A percentile compares a stretch with the other conserved stretches of the same genome.
Conservation (phyloP, 2,329 filamentous ascomycete species). For the Penicillium sp. region DNA sequence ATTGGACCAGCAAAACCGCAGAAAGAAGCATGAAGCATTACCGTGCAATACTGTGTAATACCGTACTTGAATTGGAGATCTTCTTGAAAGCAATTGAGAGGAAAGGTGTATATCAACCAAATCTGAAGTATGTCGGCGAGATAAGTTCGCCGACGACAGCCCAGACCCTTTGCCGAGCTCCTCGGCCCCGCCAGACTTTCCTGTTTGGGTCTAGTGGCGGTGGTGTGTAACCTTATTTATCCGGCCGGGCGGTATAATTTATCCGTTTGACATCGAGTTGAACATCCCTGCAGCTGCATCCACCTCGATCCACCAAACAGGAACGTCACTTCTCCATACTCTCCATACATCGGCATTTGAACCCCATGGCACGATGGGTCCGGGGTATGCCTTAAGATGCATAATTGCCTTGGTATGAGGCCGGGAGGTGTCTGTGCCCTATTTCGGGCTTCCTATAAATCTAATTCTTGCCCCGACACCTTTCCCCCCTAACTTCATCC, state of each 20-base stretch:
- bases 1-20: no score
- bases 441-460: neutral
- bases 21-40: neutral
- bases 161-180: neutral
- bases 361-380: neutral
- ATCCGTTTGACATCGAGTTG: neutral
- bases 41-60: no score
- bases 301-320: neutral
- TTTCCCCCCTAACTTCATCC: neutral
- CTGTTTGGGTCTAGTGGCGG: neutral
- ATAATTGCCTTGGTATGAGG: neutral
- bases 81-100: no score
- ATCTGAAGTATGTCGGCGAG: no score
- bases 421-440: neutral
- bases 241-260: neutral
- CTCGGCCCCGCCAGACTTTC: neutral
- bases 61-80: neutral
- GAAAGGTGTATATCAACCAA: no score
- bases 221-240: neutral
- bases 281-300: neutral
- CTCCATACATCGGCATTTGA: neutral
- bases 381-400: neutral
- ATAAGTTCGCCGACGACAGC: neutral
- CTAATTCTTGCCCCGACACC: neutral
- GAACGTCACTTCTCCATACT: neutral